Evolutionary conservation across 257 asterid species (phyloP).

Genomic region (Solanum pimpinellifolium): DNA sequence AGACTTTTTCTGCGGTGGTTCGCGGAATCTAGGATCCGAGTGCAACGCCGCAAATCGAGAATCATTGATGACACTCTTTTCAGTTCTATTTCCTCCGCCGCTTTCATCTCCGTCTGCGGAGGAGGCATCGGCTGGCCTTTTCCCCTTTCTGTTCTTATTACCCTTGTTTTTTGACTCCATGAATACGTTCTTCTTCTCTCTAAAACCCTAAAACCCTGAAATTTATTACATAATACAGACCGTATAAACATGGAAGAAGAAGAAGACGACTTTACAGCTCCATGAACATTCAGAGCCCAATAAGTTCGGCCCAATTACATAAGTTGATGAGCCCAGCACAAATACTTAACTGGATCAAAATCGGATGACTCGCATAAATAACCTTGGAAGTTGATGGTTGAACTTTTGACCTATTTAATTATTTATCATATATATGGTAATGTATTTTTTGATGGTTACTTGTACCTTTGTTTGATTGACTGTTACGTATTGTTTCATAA

Average conservation of each 20-base stretch:
- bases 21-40: slow-evolving; percentile 82
- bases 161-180: slow-evolving; percentile 38
- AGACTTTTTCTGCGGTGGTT: slow-evolving; percentile 52
- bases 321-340: background rate
- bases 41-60: slow-evolving; percentile 62
- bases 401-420: background rate
- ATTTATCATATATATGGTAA: too few relatives aligned
- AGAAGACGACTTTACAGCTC: background rate
- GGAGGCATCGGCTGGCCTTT: background rate
- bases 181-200: background rate
- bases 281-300: background rate
- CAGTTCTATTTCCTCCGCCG: slow-evolving; percentile 6
- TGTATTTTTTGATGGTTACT: too few relatives aligned
- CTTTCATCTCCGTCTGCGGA: background rate
- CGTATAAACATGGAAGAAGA: background rate
- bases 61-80: slow-evolving; percentile 35
- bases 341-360: background rate
- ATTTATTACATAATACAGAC: background rate
- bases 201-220: background rate
- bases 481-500: background rate
- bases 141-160: slow-evolving; percentile 8
- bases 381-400: background rate
- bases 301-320: background rate
- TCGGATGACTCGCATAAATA: background rate
- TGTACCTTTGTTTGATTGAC: too few relatives aligned